Evolutionary conservation across 2,329 filamentous ascomycete genomes (phyloP), one percentile per base, ranked within the genome.

Genomic region (Fusarium domesticum): DNA sequence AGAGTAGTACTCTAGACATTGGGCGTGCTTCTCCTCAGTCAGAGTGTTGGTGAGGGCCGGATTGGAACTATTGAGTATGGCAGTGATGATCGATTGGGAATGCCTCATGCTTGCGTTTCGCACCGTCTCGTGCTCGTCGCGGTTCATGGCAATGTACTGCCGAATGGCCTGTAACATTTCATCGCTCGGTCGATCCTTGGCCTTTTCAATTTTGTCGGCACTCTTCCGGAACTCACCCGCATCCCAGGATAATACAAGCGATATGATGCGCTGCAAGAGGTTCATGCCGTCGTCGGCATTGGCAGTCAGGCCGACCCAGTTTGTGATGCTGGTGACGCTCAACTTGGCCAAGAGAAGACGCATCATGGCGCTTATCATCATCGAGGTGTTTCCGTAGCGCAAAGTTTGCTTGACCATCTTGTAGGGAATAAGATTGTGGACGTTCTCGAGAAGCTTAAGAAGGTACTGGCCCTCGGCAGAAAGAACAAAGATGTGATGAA

Each of bases 261-360:
- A 85, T 17, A 92, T 82, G 50, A 93, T 90, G 34, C 84, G 70
- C 64, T 92, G 87, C 53, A 93, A 64, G 7, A 92, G 64, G 60
- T 91, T 93, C 85, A 89, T 88, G 36, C 87, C 87, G 54, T 90
- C 85, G 50, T 89, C 81, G 1, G 83, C 78, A 36, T 80, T 81
- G 36, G 79, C 77, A 0, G 84, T 90, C 31, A 89, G 63, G 0
- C 88, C 87, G 10, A 91, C 76, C 84, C 85, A 92, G 62, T 90
- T 91, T 5, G 87, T 89, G 39, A 92, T 68, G 6, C 81, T 81
- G 2, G 81, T 82, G 5, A 92, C 73, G 53, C 85, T 87, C 44
- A 90, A 70, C 67, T 93, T 93, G n/a, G 87, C 83, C 12, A 93
- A 73, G 14, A 91, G 73, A 14, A 92, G 69, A 41, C 75, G 78